phyloP scores from a whole-genome alignment of 2,329 filamentous ascomycete genomes.

The Sporothrix protearum region DNA sequence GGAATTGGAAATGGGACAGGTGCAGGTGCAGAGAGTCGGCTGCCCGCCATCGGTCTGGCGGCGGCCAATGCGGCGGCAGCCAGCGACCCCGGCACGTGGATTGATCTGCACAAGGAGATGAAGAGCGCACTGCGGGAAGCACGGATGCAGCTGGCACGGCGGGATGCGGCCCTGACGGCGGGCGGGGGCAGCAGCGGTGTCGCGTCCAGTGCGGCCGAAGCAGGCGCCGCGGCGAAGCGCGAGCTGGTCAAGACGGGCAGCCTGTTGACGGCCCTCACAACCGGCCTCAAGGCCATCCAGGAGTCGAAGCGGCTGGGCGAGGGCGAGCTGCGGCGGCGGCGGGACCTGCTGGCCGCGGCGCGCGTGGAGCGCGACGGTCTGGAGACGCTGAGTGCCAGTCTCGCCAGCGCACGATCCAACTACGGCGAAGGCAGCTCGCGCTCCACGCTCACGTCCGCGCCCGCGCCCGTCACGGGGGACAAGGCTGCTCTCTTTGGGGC shows the following conservation, averaged over 20 bases:
- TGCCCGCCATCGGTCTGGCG: slow-evolving; percentile 38
- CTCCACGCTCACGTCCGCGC: too few species aligned
- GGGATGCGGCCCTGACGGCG: slow-evolving; percentile 55
- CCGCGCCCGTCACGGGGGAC: slow-evolving; percentile 45
- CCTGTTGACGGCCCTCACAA: slow-evolving; percentile 60
- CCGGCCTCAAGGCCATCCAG: slow-evolving; percentile 59
- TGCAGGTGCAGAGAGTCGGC: slow-evolving; percentile 34
- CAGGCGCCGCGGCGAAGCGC: slow-evolving; percentile 70
- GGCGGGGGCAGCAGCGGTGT: slow-evolving; percentile 26
- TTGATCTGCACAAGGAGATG: slow-evolving; percentile 71
- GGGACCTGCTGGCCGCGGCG: slow-evolving; percentile 66
- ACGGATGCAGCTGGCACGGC: slow-evolving; percentile 59
- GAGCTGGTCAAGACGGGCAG: slow-evolving; percentile 66
- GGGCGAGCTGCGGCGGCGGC: slow-evolving; percentile 68
- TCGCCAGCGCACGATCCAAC: slow-evolving; percentile 44
- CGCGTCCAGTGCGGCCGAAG: slow-evolving; percentile 47
- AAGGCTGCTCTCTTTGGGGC: slow-evolving; percentile 49
- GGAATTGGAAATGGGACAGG: not conserved
- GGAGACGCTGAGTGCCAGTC: slow-evolving; percentile 65
- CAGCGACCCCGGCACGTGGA: slow-evolving; percentile 65
- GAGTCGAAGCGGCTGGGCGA: slow-evolving; percentile 60
- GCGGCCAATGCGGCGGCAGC: slow-evolving; percentile 43
- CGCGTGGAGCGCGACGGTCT: slow-evolving; percentile 72
- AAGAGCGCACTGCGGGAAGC: slow-evolving; percentile 68
- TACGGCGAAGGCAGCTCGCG: slow-evolving; percentile 48